Evolutionary conservation across 2,329 filamentous ascomycete genomes (phyloP).

Genomic region (Monosporascus cannonballus): DNA sequence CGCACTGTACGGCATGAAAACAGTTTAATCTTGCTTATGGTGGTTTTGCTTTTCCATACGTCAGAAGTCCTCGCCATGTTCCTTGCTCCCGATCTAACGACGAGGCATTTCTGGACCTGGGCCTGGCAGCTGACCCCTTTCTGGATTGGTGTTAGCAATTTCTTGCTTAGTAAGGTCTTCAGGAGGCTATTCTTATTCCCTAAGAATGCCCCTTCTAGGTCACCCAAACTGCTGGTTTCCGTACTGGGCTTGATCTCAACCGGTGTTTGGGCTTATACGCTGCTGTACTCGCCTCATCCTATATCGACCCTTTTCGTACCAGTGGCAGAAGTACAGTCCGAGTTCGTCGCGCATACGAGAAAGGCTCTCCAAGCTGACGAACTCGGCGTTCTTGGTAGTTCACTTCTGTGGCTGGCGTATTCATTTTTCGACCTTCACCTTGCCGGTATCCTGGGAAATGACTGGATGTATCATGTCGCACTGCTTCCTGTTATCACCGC

Average conservation of each 20-base stretch:
- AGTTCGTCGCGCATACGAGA: constrained; percentile 5
- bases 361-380: constrained; percentile 10
- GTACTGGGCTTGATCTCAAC: constrained; percentile 6
- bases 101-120: constrained; percentile 19
- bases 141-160: constrained; percentile 16
- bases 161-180: constrained; percentile 1
- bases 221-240: constrained; percentile 1
- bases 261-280: constrained; percentile 8
- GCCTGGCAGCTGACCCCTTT: constrained; percentile 19
- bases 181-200: background rate
- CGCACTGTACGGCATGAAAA: constrained; percentile 1
- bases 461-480: constrained; percentile 3
- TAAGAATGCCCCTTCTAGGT: background rate
- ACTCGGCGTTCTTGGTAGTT: constrained; percentile 2
- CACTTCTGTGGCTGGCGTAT: constrained; percentile 11
- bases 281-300: constrained; percentile 7
- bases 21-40: constrained; percentile 6
- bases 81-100: constrained; percentile 9
- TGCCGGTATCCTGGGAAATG: constrained; percentile 3
- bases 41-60: constrained; percentile 16
- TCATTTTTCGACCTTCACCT: constrained; percentile 8
- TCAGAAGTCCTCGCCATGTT: constrained; percentile 12
- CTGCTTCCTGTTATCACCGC: constrained; percentile 1
- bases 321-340: constrained; percentile 2
- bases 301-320: constrained; percentile 10